A percentile compares a stretch with the other conserved stretches of the same genome.
phyloP scores from a whole-genome alignment of 2,329 filamentous ascomycete genomes.

The Nemania sp. region DNA sequence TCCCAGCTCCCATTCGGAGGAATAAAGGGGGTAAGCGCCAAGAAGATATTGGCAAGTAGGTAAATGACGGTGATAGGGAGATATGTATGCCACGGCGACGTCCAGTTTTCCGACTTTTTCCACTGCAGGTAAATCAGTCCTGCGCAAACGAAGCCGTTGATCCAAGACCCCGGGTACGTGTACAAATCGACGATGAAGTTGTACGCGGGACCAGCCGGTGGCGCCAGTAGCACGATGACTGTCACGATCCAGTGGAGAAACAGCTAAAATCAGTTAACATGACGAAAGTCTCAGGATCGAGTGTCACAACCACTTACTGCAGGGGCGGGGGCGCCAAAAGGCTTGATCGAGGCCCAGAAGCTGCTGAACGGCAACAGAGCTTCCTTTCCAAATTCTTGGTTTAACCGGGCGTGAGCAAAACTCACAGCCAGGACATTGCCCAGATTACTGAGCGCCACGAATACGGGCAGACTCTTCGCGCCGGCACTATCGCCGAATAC shows the following conservation, averaged over 20 bases:
- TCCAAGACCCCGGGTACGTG: conserved; percentile 58
- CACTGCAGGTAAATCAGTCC: conserved; percentile 57
- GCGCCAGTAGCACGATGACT: conserved; percentile 66
- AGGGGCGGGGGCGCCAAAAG: conserved; percentile 66
- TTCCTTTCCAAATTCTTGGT: conserved; percentile 71
- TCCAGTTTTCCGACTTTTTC: conserved; percentile 55
- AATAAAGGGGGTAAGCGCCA: conserved; percentile 58
- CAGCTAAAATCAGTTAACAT: conserved; percentile 40
- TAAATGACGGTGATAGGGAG: conserved; percentile 53
- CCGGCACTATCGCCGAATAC: conserved; percentile 62
- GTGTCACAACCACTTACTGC: conserved; percentile 42
- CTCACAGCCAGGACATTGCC: conserved; percentile 65
- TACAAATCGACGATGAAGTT: conserved; percentile 66
- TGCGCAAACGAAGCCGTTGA: conserved; percentile 54
- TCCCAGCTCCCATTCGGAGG: conserved; percentile 53
- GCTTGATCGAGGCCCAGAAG: conserved; percentile 71
- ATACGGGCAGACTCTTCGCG: conserved; percentile 52
- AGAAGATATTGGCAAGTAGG: conserved; percentile 54
- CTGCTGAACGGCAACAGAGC: conserved; percentile 66
- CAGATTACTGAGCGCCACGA: conserved; percentile 63
- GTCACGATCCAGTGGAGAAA: conserved; percentile 70
- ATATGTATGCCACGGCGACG: conserved; percentile 55
- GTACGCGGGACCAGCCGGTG: conserved; percentile 69
- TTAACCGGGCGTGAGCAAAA: conserved; percentile 61
- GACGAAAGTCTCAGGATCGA: neutral